These are phyloP conservation scores for Fusarium sp. DNA, from an alignment of 2,329 filamentous ascomycete genomes.

Conservation along the genomic window DNA sequence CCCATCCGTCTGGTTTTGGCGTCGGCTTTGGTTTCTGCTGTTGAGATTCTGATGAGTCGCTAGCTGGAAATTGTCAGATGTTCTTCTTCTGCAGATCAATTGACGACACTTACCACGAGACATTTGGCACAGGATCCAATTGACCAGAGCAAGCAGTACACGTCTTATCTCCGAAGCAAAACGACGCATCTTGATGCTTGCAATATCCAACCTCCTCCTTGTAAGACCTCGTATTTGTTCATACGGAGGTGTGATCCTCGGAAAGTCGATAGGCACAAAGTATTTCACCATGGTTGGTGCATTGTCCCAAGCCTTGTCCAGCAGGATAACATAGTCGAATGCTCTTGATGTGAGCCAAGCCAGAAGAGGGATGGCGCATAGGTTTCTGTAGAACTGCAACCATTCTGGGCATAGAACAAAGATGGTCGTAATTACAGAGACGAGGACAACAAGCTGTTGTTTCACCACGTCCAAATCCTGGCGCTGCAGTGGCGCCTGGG, in stretches of 20 bases:
- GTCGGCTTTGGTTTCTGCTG: not conserved
- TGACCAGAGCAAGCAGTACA: not conserved
- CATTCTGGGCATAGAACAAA: conserved; percentile 25
- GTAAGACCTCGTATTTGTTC: conserved; percentile 5
- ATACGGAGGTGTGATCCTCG: conserved; percentile 9
- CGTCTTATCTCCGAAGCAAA: not conserved
- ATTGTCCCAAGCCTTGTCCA: conserved; percentile 28
- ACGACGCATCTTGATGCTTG: not conserved
- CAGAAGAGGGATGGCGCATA: conserved; percentile 16
- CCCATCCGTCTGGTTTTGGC: conserved; percentile 7
- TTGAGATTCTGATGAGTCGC: not conserved
- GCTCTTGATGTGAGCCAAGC: conserved; percentile 17
- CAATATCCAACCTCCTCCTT: not conserved
- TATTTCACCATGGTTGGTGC: conserved; percentile 24
- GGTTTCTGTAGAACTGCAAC: conserved; percentile 24
- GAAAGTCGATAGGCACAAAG: conserved; percentile 19
- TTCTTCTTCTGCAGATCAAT: accelerated
- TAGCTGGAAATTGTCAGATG: not conserved
- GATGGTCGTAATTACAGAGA: conserved; percentile 10
- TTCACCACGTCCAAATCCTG: conserved; percentile 19
- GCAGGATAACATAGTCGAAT: conserved; percentile 15
- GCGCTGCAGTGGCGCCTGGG: conserved; percentile 3
- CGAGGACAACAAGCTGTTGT: conserved; percentile 22
- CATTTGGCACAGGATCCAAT: conserved; percentile 10
- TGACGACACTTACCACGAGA: not conserved